Conservation (phyloP, 1,284 basidiomycete species). For the Ceratobasidium theobromae region DNA sequence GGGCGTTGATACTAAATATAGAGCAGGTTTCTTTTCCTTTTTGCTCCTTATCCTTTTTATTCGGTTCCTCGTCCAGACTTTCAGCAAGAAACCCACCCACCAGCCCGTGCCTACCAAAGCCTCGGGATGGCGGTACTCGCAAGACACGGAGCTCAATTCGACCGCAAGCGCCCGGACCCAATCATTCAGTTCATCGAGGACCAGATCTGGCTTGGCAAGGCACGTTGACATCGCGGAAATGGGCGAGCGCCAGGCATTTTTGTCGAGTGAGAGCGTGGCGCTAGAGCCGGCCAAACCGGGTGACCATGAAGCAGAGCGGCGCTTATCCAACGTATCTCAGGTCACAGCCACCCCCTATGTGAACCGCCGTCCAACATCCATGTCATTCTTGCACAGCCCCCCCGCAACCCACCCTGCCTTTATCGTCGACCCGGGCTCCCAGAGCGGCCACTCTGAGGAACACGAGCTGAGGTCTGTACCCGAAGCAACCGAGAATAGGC, state of each 20-base stretch:
- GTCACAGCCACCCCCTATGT: background rate
- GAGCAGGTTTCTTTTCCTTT: background rate
- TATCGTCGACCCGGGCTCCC: conserved; percentile 8
- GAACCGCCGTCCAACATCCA: conserved; percentile 1
- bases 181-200: no score
- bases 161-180: no score
- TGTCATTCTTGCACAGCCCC: conserved; percentile 27
- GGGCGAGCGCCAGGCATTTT: conserved; percentile 13
- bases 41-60: conserved; percentile 6
- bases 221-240: conserved; percentile 13
- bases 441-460: conserved; percentile 1
- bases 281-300: background rate
- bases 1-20: background rate
- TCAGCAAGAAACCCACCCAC: conserved; percentile 1
- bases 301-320: conserved; percentile 4
- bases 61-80: conserved; percentile 4
- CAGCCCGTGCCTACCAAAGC: conserved; percentile 2
- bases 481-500: background rate
- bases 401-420: conserved; percentile 16
- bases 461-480: background rate
- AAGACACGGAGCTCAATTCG: conserved; percentile 3
- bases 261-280: conserved; percentile 10
- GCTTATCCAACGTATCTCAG: background rate
- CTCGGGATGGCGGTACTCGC: background rate
- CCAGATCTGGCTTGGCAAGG: no score